Evolutionary conservation across 768 basidiomycete species (phyloP).

Genomic region (Sporobolomyces pararoseus): DNA sequence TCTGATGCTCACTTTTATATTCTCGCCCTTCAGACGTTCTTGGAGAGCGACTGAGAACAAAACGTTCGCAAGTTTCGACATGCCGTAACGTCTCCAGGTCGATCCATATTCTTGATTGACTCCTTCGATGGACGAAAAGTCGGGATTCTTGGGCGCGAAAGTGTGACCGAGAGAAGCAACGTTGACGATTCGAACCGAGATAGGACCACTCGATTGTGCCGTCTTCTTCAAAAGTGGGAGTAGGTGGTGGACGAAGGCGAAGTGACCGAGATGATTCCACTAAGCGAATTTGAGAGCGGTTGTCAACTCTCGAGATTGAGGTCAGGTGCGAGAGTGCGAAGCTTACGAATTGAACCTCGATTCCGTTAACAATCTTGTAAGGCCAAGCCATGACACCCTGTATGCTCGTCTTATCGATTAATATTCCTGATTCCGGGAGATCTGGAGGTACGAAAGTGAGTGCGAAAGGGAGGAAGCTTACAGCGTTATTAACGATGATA

Average conservation of each 20-base stretch:
- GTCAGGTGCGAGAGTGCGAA: no score
- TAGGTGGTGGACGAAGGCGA: constrained; percentile 37
- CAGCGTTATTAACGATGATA: constrained; percentile 32
- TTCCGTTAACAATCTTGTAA: constrained; percentile 36
- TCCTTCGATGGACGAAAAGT: constrained; percentile 21
- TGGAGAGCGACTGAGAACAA: constrained; percentile 22
- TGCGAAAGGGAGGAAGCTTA: not conserved
- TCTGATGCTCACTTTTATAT: constrained; percentile 17
- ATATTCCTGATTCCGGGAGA: no score
- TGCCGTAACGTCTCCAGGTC: constrained; percentile 32
- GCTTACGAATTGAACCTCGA: constrained; percentile 38
- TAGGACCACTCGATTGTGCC: constrained; percentile 16
- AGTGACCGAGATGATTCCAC: constrained; percentile 45
- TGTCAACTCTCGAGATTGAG: no score
- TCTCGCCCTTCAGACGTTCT: constrained; percentile 21
- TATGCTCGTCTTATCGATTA: not conserved
- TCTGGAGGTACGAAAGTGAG: no score
- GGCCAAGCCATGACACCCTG: constrained; percentile 41
- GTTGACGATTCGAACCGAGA: constrained; percentile 35
- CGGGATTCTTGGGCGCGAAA: constrained; percentile 9
- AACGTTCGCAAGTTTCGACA: constrained; percentile 28
- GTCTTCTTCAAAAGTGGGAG: constrained; percentile 41
- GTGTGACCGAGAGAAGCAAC: constrained; percentile 27
- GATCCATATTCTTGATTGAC: constrained; percentile 12
- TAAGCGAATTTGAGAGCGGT: not conserved